These are phyloP conservation scores for Nakazawaea populi DNA, from an alignment of 805 yeast species.

Conservation along the genomic window DNA sequence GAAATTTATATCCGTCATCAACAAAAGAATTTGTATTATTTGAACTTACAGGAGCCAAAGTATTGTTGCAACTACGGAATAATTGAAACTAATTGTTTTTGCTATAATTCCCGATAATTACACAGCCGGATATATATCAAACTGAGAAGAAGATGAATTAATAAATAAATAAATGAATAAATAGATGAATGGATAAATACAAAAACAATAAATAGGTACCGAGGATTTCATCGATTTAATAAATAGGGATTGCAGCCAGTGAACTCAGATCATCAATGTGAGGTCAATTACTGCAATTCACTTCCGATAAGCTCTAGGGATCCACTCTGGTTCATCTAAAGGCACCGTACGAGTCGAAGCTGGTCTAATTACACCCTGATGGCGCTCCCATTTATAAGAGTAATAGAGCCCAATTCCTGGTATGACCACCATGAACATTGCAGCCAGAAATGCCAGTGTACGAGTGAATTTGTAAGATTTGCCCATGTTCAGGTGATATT, in stretches of 20 bases:
- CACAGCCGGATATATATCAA: too few relatives aligned
- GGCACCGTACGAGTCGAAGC: background rate
- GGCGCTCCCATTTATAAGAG: slow-evolving; percentile 5
- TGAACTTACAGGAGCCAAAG: too few relatives aligned
- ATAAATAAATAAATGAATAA: slow-evolving; percentile 7
- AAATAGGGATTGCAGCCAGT: too few relatives aligned
- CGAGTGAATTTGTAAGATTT: slow-evolving; percentile 5
- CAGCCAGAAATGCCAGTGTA: slow-evolving; percentile 4
- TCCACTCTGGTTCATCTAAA: slow-evolving; percentile 1
- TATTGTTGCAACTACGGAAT: too few relatives aligned
- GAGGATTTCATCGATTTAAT: too few relatives aligned
- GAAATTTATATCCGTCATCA: too few relatives aligned
- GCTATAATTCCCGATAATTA: too few relatives aligned
- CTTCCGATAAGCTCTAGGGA: slow-evolving; percentile 2
- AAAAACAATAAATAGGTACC: background rate
- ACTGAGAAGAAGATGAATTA: background rate
- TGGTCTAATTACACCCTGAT: background rate
- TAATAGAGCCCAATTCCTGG: slow-evolving; percentile 6
- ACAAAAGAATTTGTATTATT: too few relatives aligned
- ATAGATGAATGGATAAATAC: background rate
- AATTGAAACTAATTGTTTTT: too few relatives aligned
- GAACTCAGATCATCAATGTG: too few relatives aligned
- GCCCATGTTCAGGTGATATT: background rate
- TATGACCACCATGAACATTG: slow-evolving; percentile 3
- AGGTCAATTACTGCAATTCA: background rate